Evolutionary conservation across 208 protist species (phyloP), one percentile per base, ranked within the genome.

Genomic region (Zelonia costaricensis): DNA sequence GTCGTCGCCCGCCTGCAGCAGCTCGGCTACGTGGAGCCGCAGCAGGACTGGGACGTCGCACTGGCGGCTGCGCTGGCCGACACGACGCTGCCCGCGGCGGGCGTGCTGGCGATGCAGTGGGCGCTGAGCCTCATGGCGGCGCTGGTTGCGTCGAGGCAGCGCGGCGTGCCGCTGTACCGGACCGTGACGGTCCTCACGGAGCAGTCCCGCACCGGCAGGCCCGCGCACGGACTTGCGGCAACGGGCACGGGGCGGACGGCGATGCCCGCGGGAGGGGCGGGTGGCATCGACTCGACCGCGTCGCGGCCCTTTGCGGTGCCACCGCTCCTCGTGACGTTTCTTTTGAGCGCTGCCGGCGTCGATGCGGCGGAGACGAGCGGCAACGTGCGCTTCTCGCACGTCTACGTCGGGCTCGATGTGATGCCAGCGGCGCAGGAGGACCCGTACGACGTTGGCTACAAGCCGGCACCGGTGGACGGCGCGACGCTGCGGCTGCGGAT

Each of bases 71-170:
- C 58, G 12, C 31, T 47, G n/a, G 28, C 35, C 22, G 49, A 20
- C 4, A 25, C 46, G 3, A 4, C 47, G 18, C 51, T 43, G 56
- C 31, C 18, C 2, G n/a, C 28, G 30, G 52, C 43, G 15, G 45
- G 69, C 16, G 59, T 68, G 27, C 23, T 43, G 0, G 16, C 62
- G 0, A 28, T 80, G 33, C 47, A 60, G 52, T 80, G 76, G 55
- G 76, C 66, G 5, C n/a, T 94, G 33, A 94, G 87, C 53, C 28
- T 81, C 18, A 63, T 77, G 22, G 84, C 87, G 8, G 57, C 78
- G 1, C 38, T 67, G 33, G 82, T 75, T 2, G 77, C 84, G 4
- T 71, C 87, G 3, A 73, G 65, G 18, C 81, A 75, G 42, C 33
- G 66, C 2, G 25, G 61, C 20, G 20, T 73, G 12, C 56, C 81